A percentile compares a stretch with the other conserved stretches of the same genome.
Evolutionary conservation across 2,329 filamentous ascomycete genomes (phyloP).

Genomic region (Hypoxylon rubiginosum): DNA sequence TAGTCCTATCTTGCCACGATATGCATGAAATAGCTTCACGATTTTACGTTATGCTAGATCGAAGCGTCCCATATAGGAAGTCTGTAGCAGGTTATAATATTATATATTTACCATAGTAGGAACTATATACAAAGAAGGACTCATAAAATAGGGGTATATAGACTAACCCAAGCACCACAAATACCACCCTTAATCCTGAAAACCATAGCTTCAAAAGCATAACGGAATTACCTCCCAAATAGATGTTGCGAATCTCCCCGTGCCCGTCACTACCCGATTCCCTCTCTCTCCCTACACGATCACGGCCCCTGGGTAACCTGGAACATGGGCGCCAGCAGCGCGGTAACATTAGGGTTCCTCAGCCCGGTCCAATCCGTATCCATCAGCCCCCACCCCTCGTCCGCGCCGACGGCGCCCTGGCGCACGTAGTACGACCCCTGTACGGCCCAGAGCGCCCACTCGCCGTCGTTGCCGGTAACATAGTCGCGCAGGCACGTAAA

Average conservation of each 20-base stretch:
- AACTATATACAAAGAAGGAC: slow-evolving; percentile 1
- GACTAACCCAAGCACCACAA: slow-evolving; percentile 11
- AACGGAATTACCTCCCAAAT: not conserved
- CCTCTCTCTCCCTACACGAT: slow-evolving; percentile 10
- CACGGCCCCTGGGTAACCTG: slow-evolving; percentile 58
- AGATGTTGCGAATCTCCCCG: too few relatives aligned
- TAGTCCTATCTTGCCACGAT: too few relatives aligned
- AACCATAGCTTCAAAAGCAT: not conserved
- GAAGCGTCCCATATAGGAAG: too few relatives aligned
- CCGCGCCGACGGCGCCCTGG: slow-evolving; percentile 62
- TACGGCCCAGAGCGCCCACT: slow-evolving; percentile 71
- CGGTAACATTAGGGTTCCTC: slow-evolving; percentile 54
- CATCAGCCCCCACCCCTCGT: slow-evolving; percentile 67
- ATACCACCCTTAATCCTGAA: not conserved
- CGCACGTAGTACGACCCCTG: slow-evolving; percentile 71
- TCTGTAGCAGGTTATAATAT: not conserved
- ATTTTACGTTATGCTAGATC: too few relatives aligned
- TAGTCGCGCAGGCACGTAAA: slow-evolving; percentile 66
- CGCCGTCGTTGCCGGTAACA: slow-evolving; percentile 67
- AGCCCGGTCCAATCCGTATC: slow-evolving; percentile 59
- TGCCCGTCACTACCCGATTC: not conserved
- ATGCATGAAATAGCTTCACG: too few relatives aligned
- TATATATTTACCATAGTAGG: not conserved
- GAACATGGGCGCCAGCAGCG: slow-evolving; percentile 56
- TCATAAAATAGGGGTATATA: slow-evolving; percentile 23